Evolutionary conservation across 208 protist species (phyloP).

Genomic region (Vickermania spadyakhi): DNA sequence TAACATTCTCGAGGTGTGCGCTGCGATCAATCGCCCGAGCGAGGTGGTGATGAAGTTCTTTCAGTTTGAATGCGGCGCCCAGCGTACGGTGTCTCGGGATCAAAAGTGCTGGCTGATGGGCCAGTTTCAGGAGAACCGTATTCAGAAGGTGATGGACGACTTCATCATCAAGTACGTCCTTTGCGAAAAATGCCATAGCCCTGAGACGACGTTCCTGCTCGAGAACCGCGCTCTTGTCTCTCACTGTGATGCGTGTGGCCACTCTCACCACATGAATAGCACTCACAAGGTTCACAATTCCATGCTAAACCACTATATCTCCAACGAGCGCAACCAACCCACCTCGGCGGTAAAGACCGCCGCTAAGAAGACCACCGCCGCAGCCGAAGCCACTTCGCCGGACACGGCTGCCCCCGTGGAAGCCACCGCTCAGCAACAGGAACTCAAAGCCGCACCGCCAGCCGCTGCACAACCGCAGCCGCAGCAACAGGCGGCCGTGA

Average conservation of each 20-base stretch:
- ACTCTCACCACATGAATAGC: slow-evolving; percentile 18
- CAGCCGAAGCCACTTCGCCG: background rate
- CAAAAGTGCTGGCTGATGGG: slow-evolving; percentile 89
- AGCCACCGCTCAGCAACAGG: slow-evolving; percentile 4
- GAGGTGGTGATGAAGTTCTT: slow-evolving; percentile 88
- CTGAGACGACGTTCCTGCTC: slow-evolving; percentile 64
- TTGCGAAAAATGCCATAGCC: slow-evolving; percentile 84
- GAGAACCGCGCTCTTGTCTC: slow-evolving; percentile 5
- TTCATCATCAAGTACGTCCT: slow-evolving; percentile 84
- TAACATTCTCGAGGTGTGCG: slow-evolving; percentile 90
- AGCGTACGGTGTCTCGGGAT: slow-evolving; percentile 74
- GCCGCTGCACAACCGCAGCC: slow-evolving; percentile 13
- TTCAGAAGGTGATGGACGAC: slow-evolving; percentile 80
- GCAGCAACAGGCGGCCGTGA: slow-evolving; percentile 5
- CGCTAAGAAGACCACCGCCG: slow-evolving; percentile 10
- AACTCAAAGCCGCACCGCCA: slow-evolving; percentile 19
- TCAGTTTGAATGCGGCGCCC: slow-evolving; percentile 77
- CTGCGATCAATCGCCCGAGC: slow-evolving; percentile 81
- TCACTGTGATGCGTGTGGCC: slow-evolving; percentile 64
- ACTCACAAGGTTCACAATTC: slow-evolving; percentile 41
- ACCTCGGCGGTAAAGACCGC: slow-evolving; percentile 36
- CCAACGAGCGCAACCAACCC: slow-evolving; percentile 50
- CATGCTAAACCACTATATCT: slow-evolving; percentile 63
- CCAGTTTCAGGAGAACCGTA: slow-evolving; percentile 51
- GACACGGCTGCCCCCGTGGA: background rate